Percentiles rank a stretch among this genome's conserved stretches.
These are phyloP conservation scores for Lablab purpureus DNA, from an alignment of 306 rosid species.

Conservation along the genomic window DNA sequence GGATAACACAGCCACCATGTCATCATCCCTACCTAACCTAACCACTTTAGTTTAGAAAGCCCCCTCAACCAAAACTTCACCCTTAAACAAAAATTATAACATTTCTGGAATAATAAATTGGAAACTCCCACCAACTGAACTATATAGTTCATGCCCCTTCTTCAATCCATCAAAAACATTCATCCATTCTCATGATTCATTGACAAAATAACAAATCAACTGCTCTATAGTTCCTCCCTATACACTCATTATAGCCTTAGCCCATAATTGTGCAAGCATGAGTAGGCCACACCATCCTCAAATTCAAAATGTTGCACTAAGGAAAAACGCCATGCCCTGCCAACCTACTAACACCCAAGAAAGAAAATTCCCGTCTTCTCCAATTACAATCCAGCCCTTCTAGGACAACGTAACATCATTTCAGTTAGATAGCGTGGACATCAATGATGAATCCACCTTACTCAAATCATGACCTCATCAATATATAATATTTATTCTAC, in stretches of 20 bases:
- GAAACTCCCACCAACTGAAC: neutral
- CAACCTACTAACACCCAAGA: neutral
- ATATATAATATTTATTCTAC: neutral
- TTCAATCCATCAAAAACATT: neutral
- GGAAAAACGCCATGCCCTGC: neutral
- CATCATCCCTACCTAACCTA: constrained; percentile 66
- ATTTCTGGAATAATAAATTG: neutral
- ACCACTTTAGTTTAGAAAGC: constrained; percentile 54
- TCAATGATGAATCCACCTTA: neutral
- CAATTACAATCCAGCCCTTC: constrained; percentile 32
- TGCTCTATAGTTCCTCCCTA: neutral
- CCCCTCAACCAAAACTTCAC: constrained; percentile 42
- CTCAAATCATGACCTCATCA: neutral
- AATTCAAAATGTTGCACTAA: constrained; percentile 7
- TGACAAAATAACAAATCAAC: too few relatives aligned
- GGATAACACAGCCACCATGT: constrained; percentile 50
- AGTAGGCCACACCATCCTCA: neutral
- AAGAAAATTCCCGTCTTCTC: neutral
- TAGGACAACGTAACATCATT: constrained; percentile 13
- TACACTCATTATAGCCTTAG: neutral
- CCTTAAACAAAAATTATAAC: neutral
- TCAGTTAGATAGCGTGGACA: neutral
- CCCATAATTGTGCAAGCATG: constrained; percentile 7
- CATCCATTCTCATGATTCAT: too few relatives aligned
- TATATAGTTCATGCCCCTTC: neutral